Percentiles rank a stretch among this genome's conserved stretches.
Conservation (phyloP, 345 rosid species). For the Murraya koenigii region DNA sequence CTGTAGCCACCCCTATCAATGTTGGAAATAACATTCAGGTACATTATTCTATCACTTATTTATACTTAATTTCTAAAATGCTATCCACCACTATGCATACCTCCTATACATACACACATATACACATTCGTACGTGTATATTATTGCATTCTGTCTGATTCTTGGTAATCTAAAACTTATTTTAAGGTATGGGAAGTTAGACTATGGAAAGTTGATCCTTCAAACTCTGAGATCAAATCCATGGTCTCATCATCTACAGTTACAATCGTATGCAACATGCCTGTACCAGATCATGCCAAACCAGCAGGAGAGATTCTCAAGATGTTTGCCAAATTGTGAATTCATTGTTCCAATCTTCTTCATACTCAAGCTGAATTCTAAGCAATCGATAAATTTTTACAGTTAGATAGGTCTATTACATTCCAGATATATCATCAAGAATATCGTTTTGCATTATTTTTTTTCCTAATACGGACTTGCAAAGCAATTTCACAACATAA, state of each 20-base stretch:
- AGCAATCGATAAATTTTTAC: too few species aligned
- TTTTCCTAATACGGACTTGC: background rate
- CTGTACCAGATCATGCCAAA: slow-evolving; percentile 60
- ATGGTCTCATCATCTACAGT: slow-evolving; percentile 66
- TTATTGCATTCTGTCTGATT: background rate
- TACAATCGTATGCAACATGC: slow-evolving; percentile 66
- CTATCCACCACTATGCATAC: too few species aligned
- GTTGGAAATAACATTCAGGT: slow-evolving; percentile 81
- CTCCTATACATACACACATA: too few species aligned
- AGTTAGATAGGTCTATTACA: too few species aligned
- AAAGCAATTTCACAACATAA: background rate
- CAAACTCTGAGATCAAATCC: slow-evolving; percentile 33
- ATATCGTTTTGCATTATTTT: background rate
- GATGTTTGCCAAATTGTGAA: slow-evolving; percentile 57
- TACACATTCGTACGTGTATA: too few species aligned
- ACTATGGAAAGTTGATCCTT: slow-evolving; percentile 53
- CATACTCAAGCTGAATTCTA: background rate
- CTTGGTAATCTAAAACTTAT: background rate
- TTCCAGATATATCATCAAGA: too few species aligned
- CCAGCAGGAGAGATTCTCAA: slow-evolving; percentile 45
- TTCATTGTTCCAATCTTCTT: background rate
- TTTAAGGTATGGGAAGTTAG: slow-evolving; percentile 83
- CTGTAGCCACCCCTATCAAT: slow-evolving; percentile 68
- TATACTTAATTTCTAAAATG: too few species aligned
- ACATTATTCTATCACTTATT: background rate